Base-by-base conservation (phyloP, 495 filamentous ascomycete genomes). In the Podospora sp. region DNA sequence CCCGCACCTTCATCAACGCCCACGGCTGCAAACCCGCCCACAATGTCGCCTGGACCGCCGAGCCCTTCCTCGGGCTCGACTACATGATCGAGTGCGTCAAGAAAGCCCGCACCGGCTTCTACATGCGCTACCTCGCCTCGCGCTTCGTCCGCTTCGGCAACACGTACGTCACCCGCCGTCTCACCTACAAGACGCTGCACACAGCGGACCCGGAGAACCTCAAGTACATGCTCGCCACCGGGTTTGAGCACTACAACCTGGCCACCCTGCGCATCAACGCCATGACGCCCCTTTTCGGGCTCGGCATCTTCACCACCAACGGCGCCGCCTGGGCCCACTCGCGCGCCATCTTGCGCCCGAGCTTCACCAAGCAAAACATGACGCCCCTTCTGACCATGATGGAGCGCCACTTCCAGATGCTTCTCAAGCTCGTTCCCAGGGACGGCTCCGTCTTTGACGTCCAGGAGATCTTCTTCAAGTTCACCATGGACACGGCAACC, bases 201-300 rank as follows among this genome's bases (percentile, higher is more conserved):
- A 92, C 90, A 0, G 80, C 77, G 40, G 90, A 94, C 24, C 89
- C 90, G 0, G 84, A 88, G 55, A 92, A 92, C 72, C 74, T 94
- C 69, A 88, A 93, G 66, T 81, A 88, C 0, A 75, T 93, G 3
- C 80, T 93, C 3, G 86, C 89, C 0, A 87, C 85, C 6, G 83
- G 90, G 60, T 94, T 93, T 74, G 79, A 87, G 24, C 86, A 90
- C 63, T 92, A 87, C 68, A 76, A 77, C 0, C 71, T 89, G 22
- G 71, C 73, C 0, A 65, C 67, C 11, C 66, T 73, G 1, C 70
- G 76, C 21, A 68, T 71, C 20, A 70, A 72, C 9, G 67, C 70
- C 29, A 75, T 78, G 68, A 56, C 68, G 1, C 79, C 79, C 9
- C 67, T 85, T 7, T 70, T 85, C 3, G 82, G 81, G 0, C 66